These are phyloP conservation scores for Umbelopsis isabellina DNA, from an alignment of 192 early-diverging fungal genomes.

Conservation along the genomic window DNA sequence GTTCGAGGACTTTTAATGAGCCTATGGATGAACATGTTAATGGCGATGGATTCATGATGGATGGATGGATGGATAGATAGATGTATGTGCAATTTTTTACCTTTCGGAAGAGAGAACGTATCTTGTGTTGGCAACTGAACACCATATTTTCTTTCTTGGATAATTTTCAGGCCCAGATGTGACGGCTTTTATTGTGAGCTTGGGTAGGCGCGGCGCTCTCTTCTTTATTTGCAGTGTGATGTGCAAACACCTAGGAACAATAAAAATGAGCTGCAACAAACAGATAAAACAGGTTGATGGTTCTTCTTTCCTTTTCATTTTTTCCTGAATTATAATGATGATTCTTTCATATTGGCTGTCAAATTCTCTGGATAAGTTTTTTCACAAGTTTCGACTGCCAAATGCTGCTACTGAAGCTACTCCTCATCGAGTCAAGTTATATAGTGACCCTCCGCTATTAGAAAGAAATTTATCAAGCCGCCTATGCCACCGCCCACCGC, in stretches of 20 bases:
- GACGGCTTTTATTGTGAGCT: not conserved
- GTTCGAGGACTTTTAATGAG: conserved; percentile 71
- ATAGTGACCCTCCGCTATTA: not conserved
- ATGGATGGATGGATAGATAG: conserved; percentile 40
- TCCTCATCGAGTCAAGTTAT: not conserved
- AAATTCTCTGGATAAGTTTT: not conserved
- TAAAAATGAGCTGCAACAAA: no score
- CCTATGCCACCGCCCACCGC: conserved; percentile 10
- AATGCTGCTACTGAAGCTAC: not conserved
- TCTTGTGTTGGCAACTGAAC: not conserved
- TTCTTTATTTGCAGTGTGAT: no score
- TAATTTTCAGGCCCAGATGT: not conserved
- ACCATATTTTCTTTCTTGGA: not conserved
- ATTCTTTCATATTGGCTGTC: no score
- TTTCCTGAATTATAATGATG: no score
- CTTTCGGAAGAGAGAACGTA: conserved; percentile 19
- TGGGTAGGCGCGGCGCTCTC: no score
- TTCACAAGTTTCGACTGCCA: not conserved
- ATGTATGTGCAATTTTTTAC: conserved; percentile 20
- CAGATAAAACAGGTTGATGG: no score
- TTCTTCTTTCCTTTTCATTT: no score
- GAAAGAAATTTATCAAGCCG: conserved; percentile 6
- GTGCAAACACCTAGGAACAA: no score
- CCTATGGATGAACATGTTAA: not conserved
- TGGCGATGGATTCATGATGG: not conserved